These are phyloP conservation scores for Phytopythium sindhum DNA, from an alignment of 352 stramenopile genomes.

Conservation along the genomic window DNA sequence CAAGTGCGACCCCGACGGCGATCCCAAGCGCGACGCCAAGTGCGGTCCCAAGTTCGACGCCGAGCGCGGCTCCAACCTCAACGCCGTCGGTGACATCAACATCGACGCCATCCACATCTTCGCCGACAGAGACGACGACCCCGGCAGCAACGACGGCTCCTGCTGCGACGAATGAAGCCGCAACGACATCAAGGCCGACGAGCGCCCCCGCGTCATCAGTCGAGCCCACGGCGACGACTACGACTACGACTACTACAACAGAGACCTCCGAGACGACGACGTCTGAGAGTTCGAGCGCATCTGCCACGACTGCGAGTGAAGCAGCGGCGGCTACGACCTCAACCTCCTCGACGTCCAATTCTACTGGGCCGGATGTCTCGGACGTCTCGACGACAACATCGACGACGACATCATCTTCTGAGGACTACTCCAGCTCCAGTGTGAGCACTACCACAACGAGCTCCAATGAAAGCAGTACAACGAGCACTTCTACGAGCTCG, in stretches of 20 bases:
- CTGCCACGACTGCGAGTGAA: not conserved
- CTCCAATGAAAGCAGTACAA: constrained; percentile 2
- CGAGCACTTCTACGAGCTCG: constrained; percentile 3
- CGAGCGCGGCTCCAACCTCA: constrained; percentile 4
- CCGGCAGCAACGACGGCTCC: constrained; percentile 5
- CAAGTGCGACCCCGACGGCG: constrained; percentile 3
- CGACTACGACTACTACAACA: constrained; percentile 1
- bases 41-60: not conserved
- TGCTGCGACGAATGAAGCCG: not conserved
- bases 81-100: constrained; percentile 7
- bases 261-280: constrained; percentile 3
- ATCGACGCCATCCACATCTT: constrained; percentile 11
- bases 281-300: not conserved
- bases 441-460: constrained; percentile 5
- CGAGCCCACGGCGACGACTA: not conserved
- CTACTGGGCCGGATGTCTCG: not conserved
- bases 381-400: not conserved
- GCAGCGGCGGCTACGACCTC: not conserved
- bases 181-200: not conserved
- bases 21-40: not conserved
- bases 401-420: constrained; percentile 7
- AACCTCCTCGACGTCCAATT: not conserved
- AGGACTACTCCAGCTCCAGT: constrained; percentile 8
- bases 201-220: not conserved
- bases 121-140: constrained; percentile 10